These are phyloP conservation scores for Podospora tetraspora DNA, from an alignment of 495 filamentous ascomycete genomes.

Conservation along the genomic window DNA sequence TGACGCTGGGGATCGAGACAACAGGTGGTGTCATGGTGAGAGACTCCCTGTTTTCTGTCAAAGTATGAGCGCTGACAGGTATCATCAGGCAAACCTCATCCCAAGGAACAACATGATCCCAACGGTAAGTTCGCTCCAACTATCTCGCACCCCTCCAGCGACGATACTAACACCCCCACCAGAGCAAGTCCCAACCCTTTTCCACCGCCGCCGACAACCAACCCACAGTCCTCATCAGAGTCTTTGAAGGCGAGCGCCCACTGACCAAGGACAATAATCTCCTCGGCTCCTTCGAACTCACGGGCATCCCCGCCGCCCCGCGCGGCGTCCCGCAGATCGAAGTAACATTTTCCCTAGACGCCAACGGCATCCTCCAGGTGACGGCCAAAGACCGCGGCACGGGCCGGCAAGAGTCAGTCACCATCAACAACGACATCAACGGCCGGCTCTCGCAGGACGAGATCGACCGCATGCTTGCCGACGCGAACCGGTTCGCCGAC, in stretches of 20 bases:
- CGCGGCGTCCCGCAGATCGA: slow-evolving; percentile 93
- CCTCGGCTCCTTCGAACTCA: slow-evolving; percentile 91
- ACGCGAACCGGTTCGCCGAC: slow-evolving; percentile 89
- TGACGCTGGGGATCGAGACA: slow-evolving; percentile 94
- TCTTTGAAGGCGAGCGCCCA: slow-evolving; percentile 87
- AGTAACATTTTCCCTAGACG: slow-evolving; percentile 89
- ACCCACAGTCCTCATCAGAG: slow-evolving; percentile 84
- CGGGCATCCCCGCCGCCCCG: slow-evolving; percentile 81
- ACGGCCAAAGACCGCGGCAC: slow-evolving; percentile 88
- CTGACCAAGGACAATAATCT: slow-evolving; percentile 92
- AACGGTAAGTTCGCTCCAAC: slow-evolving; percentile 38
- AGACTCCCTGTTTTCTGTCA: too few species aligned
- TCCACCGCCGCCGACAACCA: slow-evolving; percentile 94
- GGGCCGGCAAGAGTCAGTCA: slow-evolving; percentile 83
- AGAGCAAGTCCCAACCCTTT: slow-evolving; percentile 85
- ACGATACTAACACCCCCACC: not conserved
- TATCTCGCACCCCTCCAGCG: too few species aligned
- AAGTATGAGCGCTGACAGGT: not conserved
- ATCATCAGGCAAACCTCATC: slow-evolving; percentile 67
- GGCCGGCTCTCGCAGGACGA: slow-evolving; percentile 82
- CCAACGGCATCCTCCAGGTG: slow-evolving; percentile 91
- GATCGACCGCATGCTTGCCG: slow-evolving; percentile 89
- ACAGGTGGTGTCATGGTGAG: slow-evolving; percentile 78
- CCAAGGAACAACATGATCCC: slow-evolving; percentile 85
- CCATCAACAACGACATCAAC: slow-evolving; percentile 84